These are phyloP conservation scores for Paramecium caudatum DNA, from an alignment of 73 alveolate genomes.

Conservation along the genomic window DNA sequence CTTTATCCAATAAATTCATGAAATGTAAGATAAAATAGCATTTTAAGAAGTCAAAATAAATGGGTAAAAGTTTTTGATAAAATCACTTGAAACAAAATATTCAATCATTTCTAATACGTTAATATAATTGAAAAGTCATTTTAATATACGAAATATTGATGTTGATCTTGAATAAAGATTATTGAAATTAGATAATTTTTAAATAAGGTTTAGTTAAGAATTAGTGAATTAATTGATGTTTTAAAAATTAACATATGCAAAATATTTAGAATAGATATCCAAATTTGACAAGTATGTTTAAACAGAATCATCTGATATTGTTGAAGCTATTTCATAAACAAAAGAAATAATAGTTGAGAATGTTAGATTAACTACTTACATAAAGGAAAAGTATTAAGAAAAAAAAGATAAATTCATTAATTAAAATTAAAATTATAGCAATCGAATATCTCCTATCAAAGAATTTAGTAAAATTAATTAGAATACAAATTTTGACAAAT, in stretches of 20 bases:
- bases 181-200: background rate
- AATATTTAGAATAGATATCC: background rate
- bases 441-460: background rate
- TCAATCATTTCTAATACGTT: background rate
- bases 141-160: background rate
- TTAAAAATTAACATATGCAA: background rate
- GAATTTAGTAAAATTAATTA: too few species aligned
- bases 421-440: background rate
- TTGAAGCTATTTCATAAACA: background rate
- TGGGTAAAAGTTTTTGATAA: background rate
- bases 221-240: background rate
- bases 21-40: slow-evolving; percentile 1
- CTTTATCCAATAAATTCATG: background rate
- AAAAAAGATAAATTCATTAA: background rate
- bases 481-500: too few species aligned
- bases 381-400: background rate
- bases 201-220: background rate
- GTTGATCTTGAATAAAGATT: background rate
- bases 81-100: background rate
- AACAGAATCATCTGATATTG: background rate
- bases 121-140: background rate
- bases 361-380: background rate
- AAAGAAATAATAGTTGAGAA: slow-evolving; percentile 23
- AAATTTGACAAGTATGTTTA: background rate
- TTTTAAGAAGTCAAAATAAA: slow-evolving; percentile 8